These are phyloP conservation scores for Hymenoscyphus albidus DNA, from an alignment of 2,329 filamentous ascomycete species.

Conservation along the genomic window DNA sequence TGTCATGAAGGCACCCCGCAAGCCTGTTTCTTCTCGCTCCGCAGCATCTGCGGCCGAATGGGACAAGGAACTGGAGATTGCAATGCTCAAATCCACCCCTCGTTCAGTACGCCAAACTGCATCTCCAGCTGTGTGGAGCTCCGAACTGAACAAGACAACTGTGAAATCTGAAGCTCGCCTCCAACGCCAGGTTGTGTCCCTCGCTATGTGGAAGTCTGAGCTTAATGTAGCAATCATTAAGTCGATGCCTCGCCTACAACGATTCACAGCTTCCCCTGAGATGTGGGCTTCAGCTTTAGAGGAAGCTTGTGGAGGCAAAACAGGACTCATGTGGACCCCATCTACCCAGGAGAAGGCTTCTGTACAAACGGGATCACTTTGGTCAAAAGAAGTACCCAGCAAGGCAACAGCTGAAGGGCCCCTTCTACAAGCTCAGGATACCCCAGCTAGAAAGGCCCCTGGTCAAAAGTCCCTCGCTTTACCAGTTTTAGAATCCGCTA, in stretches of 20 bases:
- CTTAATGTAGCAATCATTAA: conserved; percentile 19
- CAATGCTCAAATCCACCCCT: conserved; percentile 18
- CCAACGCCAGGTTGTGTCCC: conserved; percentile 15
- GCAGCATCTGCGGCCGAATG: conserved; percentile 22
- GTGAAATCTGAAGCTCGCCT: conserved; percentile 13
- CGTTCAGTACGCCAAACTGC: conserved; percentile 9
- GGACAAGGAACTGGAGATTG: conserved; percentile 28
- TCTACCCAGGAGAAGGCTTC: background rate
- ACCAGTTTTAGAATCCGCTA: conserved; percentile 5
- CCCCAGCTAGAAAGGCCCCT: background rate
- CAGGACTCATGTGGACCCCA: background rate
- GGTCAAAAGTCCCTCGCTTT: background rate
- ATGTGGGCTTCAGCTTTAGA: conserved; percentile 24
- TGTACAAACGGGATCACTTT: background rate
- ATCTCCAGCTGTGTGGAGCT: conserved; percentile 22
- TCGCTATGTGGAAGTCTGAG: conserved; percentile 23
- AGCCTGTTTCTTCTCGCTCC: background rate
- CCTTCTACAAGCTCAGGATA: background rate
- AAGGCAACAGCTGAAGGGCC: background rate
- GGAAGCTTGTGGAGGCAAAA: conserved; percentile 16
- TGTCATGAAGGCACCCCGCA: conserved; percentile 10
- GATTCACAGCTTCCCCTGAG: conserved; percentile 12
- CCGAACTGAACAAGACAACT: conserved; percentile 20
- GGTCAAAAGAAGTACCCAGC: background rate
- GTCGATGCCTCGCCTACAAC: conserved; percentile 16